These are phyloP conservation scores for Serendipita indica DNA, from an alignment of 768 basidiomycete genomes.

Conservation along the genomic window DNA sequence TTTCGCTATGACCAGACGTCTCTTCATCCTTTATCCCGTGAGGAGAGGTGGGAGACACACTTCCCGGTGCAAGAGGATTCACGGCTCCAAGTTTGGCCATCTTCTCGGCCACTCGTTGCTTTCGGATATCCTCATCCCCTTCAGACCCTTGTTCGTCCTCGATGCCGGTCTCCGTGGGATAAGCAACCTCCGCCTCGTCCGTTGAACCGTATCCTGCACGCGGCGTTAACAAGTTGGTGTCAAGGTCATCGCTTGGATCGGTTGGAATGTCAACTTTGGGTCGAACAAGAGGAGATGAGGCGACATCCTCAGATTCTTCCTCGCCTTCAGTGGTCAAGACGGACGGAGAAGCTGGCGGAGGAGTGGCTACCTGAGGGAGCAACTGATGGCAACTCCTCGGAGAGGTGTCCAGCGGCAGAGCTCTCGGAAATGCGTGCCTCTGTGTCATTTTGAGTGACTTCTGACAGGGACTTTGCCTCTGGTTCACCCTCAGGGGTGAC, in stretches of 20 bases:
- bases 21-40: background rate
- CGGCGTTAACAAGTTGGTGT: background rate
- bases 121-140: slow-evolving; percentile 39
- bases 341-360: slow-evolving; percentile 12
- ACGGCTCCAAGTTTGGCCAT: slow-evolving; percentile 48
- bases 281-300: background rate
- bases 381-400: slow-evolving; percentile 12
- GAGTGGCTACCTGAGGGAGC: slow-evolving; percentile 10
- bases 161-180: background rate
- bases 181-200: background rate
- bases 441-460: no score
- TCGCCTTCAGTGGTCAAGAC: background rate
- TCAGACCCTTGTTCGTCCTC: slow-evolving; percentile 13
- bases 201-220: background rate
- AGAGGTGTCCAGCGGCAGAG: background rate
- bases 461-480: no score
- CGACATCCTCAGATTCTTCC: background rate
- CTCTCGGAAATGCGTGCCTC: background rate
- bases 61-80: slow-evolving; percentile 34
- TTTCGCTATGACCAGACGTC: background rate
- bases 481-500: no score
- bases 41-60: background rate
- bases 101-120: slow-evolving; percentile 42
- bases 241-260: background rate
- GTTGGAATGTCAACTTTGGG: background rate